Percentiles rank a stretch among this genome's conserved stretches.
These are phyloP conservation scores for Ottelia alismoides DNA, from an alignment of 106 monocot species.

Conservation along the genomic window DNA sequence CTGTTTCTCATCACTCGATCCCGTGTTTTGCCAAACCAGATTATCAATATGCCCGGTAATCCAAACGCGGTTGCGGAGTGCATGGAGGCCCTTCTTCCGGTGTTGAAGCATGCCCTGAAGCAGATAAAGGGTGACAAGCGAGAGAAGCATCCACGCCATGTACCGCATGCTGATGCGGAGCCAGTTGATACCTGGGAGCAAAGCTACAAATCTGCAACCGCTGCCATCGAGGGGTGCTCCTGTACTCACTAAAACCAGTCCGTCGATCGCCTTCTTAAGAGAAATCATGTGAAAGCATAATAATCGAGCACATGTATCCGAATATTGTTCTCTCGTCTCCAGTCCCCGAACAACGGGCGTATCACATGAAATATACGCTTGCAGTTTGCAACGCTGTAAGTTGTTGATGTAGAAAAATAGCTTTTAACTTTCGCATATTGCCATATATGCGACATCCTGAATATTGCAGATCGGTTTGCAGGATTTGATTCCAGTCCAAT, in stretches of 20 bases:
- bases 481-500: no score
- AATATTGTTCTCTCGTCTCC: no score
- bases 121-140: slow-evolving; percentile 91
- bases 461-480: no score
- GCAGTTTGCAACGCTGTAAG: no score
- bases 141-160: slow-evolving; percentile 95
- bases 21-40: slow-evolving; percentile 19
- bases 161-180: slow-evolving; percentile 51
- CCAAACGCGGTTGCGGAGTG: slow-evolving; percentile 92
- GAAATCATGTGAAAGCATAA: no score
- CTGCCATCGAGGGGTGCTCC: slow-evolving; percentile 24
- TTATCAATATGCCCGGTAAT: slow-evolving; percentile 98
- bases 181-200: slow-evolving; percentile 71
- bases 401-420: no score
- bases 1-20: neutral
- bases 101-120: slow-evolving; percentile 71
- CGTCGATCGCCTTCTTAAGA: no score
- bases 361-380: no score
- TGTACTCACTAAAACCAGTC: slow-evolving; percentile 43
- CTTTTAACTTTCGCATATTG: no score
- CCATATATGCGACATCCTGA: no score
- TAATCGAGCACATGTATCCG: no score
- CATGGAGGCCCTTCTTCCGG: slow-evolving; percentile 73
- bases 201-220: slow-evolving; percentile 43
- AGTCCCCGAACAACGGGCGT: no score